Conservation (phyloP, 2,329 filamentous ascomycete species). For the Magnaporthales sp. region DNA sequence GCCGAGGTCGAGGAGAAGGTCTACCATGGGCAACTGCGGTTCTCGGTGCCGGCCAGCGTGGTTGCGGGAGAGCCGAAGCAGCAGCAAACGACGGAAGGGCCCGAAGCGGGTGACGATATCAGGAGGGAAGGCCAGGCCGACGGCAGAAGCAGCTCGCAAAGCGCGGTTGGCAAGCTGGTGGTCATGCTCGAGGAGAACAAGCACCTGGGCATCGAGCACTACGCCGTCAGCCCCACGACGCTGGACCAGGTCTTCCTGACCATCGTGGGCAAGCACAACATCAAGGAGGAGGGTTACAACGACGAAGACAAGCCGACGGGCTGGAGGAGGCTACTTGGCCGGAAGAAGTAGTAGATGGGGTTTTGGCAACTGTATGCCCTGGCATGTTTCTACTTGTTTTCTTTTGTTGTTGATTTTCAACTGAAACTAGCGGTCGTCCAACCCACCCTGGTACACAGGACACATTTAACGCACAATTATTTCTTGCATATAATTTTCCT, state of each 20-base stretch:
- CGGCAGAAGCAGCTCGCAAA: constrained; percentile 16
- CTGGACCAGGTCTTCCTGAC: constrained; percentile 84
- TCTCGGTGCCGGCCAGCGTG: constrained; percentile 55
- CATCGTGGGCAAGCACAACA: constrained; percentile 73
- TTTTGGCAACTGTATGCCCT: neutral
- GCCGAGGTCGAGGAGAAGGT: constrained; percentile 64
- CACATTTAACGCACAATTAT: neutral
- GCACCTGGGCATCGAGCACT: constrained; percentile 70
- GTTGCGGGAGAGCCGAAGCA: constrained; percentile 14
- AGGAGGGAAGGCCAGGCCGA: neutral
- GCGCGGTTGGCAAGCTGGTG: constrained; percentile 61
- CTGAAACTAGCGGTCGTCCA: neutral
- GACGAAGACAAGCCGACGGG: constrained; percentile 44
- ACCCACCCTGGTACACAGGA: neutral
- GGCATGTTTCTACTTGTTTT: neutral
- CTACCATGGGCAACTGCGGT: constrained; percentile 83
- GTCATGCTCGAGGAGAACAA: constrained; percentile 65
- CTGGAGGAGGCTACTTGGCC: neutral
- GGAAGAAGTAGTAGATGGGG: neutral
- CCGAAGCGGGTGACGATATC: constrained; percentile 2
- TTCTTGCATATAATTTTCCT: neutral
- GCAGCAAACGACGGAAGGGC: neutral
- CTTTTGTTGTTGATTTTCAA: neutral
- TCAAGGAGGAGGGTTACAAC: constrained; percentile 57
- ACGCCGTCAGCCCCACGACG: constrained; percentile 78